Evolutionary conservation across 805 yeast genomes (phyloP), one percentile per base, ranked within the genome.

Genomic region (Candida nonsorbophila): DNA sequence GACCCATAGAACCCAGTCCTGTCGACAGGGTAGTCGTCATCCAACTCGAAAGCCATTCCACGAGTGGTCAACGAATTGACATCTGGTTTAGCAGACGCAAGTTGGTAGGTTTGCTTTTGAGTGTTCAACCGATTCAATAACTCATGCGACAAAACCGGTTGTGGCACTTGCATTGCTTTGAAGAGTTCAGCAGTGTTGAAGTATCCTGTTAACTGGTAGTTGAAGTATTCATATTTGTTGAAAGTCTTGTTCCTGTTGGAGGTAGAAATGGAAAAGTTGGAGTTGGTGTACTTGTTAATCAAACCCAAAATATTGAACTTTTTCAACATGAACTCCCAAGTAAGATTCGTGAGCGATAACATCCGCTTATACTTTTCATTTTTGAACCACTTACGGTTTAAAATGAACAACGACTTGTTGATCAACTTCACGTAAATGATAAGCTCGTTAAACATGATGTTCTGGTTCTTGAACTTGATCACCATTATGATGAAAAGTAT

Each of bases 401-500:
- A 44, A 25, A 64, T 63, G 37, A 60, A 63, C 21, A 64, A 45
- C 4, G 67, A 60, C 34, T 62, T 63, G 41, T 63, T 63, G 33
- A 63, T 59, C 29, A 64, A 39, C 25, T 60, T 61, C 20, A 58
- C 67, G 29, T 58, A 64, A 11, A 60, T 44, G 14, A 53, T 41
- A 28, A 64, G 42, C 34, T 64, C 71, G 31, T 49, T 50, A 25
- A 53, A 39, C 1, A 57, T 53, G 52, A 64, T 59, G 24, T 57
- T 54, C 28, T 61, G 58, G 33, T 54, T 60, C 33, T 69, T 69
- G 45, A 74, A 56, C 44, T 75, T 77, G 6, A 74, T 69, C 2
- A 72, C 64, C 28, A 76, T 58, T 18, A 75, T 70, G 9, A 73
- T 69, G 39, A 72, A 56, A 35, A 74, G 52, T 30, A 75, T 47